Conservation (phyloP, 495 filamentous ascomycete genomes). For the Penicillium fimorum region DNA sequence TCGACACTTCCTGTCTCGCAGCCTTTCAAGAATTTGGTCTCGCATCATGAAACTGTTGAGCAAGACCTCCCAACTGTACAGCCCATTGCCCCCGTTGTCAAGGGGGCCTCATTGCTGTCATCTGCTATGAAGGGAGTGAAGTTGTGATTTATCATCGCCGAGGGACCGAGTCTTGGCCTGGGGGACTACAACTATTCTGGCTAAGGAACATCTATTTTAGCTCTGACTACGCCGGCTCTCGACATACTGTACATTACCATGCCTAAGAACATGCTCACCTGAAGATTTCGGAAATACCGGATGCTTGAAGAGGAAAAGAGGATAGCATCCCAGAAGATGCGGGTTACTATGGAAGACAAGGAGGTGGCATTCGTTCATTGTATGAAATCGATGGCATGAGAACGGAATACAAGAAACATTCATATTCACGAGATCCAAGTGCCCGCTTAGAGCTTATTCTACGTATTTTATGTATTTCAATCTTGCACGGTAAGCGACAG, state of each 20-base stretch:
- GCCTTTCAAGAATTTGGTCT: background rate
- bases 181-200: too few species aligned
- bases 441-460: background rate
- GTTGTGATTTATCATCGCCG: background rate
- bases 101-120: constrained; percentile 1
- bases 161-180: background rate
- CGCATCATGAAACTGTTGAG: background rate
- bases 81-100: background rate
- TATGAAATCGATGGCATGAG: background rate
- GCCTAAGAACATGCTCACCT: background rate
- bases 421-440: background rate
- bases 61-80: background rate
- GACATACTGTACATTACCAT: background rate
- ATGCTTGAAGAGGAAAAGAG: background rate
- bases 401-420: background rate
- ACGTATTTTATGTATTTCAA: background rate
- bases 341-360: background rate
- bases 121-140: background rate
- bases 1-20: constrained; percentile 1
- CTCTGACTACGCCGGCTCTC: background rate
- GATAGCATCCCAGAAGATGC: background rate
- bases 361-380: background rate
- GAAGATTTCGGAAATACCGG: background rate
- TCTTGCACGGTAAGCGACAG: background rate
- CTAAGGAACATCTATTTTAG: background rate